A percentile compares a stretch with the other conserved stretches of the same genome.
These are phyloP conservation scores for Gnomoniopsis sp. DNA, from an alignment of 2,329 filamentous ascomycete genomes.

Conservation along the genomic window DNA sequence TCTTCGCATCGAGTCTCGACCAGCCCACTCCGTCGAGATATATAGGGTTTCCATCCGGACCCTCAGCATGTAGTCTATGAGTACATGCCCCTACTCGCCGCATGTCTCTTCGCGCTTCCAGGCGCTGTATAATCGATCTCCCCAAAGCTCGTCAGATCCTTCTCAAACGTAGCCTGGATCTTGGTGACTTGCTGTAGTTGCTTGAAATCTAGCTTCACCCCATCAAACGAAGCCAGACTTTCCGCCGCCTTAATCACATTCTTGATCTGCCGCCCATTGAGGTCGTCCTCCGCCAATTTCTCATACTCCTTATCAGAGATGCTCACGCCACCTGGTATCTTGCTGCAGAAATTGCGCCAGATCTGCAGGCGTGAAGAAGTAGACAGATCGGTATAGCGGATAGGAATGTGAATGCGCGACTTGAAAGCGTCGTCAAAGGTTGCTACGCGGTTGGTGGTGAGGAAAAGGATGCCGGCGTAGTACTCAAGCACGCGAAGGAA, in stretches of 20 bases:
- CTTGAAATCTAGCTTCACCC: constrained; percentile 24
- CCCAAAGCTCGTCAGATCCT: constrained; percentile 22
- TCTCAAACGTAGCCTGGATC: constrained; percentile 30
- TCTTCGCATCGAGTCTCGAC: too few species aligned
- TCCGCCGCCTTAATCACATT: constrained; percentile 27
- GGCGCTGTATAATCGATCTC: constrained; percentile 20
- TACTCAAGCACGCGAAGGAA: constrained; percentile 31
- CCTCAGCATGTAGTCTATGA: neutral
- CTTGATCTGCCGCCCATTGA: constrained; percentile 28
- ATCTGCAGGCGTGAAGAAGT: constrained; percentile 12
- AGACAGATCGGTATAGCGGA: constrained; percentile 28
- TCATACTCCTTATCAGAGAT: constrained; percentile 22
- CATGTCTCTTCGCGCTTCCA: constrained; percentile 15
- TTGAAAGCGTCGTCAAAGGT: constrained; percentile 38
- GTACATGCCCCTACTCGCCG: constrained; percentile 13
- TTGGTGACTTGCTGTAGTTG: constrained; percentile 28
- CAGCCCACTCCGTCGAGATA: too few species aligned
- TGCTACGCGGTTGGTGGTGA: constrained; percentile 41
- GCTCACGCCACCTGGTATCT: constrained; percentile 20
- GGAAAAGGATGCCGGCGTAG: constrained; percentile 34
- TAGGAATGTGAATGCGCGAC: constrained; percentile 34
- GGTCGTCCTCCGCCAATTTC: constrained; percentile 19
- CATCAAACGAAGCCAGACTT: constrained; percentile 30
- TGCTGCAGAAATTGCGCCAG: constrained; percentile 21
- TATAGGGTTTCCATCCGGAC: neutral